Conservation (phyloP, 2,329 filamentous ascomycete species). For the Penicillium sp. region DNA sequence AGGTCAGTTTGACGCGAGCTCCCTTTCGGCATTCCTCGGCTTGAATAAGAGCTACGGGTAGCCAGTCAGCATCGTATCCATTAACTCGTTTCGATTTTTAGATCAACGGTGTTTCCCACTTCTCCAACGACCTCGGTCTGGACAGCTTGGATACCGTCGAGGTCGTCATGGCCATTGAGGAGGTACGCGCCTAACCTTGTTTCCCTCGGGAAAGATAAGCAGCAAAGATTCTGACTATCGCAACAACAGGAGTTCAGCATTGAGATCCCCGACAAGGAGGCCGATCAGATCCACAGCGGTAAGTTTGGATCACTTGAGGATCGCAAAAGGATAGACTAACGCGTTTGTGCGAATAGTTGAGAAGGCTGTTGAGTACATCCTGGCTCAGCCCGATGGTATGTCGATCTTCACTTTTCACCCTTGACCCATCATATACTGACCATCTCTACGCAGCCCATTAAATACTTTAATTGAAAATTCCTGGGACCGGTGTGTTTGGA, state of each 20-base stretch:
- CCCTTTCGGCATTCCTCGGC: not conserved
- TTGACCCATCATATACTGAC: slow-evolving; percentile 15
- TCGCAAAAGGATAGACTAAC: slow-evolving; percentile 3
- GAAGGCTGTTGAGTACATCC: slow-evolving; percentile 92
- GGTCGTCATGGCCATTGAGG: slow-evolving; percentile 99
- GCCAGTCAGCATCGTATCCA: slow-evolving; percentile 7
- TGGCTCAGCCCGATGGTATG: slow-evolving; percentile 87
- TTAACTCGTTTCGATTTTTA: slow-evolving; percentile 44
- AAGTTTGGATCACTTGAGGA: slow-evolving; percentile 43
- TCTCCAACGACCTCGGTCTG: slow-evolving; percentile 93
- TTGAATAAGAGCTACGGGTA: not conserved
- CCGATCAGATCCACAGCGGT: slow-evolving; percentile 92
- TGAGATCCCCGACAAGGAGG: slow-evolving; percentile 97
- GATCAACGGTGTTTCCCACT: slow-evolving; percentile 84
- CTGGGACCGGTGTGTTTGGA: slow-evolving; percentile 20
- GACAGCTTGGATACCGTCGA: slow-evolving; percentile 98
- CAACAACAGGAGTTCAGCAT: slow-evolving; percentile 72
- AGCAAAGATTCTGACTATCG: slow-evolving; percentile 11
- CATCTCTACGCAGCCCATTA: slow-evolving; percentile 34
- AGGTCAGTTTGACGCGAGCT: slow-evolving; percentile 31
- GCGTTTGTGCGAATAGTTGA: slow-evolving; percentile 62
- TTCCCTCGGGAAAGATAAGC: slow-evolving; percentile 11
- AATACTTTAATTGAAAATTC: slow-evolving; percentile 30
- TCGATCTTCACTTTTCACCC: slow-evolving; percentile 32
- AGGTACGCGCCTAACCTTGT: slow-evolving; percentile 56